A percentile compares a stretch with the other conserved stretches of the same genome.
Evolutionary conservation across 108 stramenopile genomes (phyloP).

Genomic region (Aurantiochytrium sp.): DNA sequence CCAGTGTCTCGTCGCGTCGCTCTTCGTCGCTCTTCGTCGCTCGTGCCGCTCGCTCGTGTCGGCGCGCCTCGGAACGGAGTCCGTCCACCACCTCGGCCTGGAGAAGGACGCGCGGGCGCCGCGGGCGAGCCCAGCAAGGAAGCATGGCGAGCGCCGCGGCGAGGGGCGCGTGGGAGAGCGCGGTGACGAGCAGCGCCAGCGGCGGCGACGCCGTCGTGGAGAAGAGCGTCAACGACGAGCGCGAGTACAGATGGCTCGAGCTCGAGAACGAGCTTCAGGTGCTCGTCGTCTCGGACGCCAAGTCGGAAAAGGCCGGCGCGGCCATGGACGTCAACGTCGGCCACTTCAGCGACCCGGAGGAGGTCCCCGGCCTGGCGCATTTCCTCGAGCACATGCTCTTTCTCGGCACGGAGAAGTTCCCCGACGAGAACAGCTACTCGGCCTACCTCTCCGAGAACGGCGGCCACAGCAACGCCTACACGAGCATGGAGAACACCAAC

Average conservation of each 20-base stretch:
- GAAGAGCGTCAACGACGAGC: slow-evolving; percentile 5
- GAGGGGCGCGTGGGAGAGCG: not conserved
- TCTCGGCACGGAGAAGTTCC: slow-evolving; percentile 85
- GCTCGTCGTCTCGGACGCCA: slow-evolving; percentile 23
- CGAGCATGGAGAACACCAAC: slow-evolving; percentile 80
- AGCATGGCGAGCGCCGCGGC: too few species aligned
- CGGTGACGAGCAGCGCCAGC: not conserved
- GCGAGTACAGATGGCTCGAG: not conserved
- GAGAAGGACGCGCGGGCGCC: too few species aligned
- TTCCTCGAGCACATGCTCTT: slow-evolving; percentile 94
- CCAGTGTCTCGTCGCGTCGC: too few species aligned
- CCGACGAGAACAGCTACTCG: slow-evolving; percentile 76
- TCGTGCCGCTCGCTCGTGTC: too few species aligned
- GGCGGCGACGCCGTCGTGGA: slow-evolving; percentile 1
- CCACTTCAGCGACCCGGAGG: slow-evolving; percentile 76
- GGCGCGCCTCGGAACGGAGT: too few species aligned
- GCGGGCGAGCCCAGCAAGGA: too few species aligned
- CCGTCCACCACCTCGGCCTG: too few species aligned
- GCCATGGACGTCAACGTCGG: slow-evolving; percentile 88
- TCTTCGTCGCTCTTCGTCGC: too few species aligned
- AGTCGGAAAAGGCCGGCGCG: slow-evolving; percentile 61
- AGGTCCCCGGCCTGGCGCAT: slow-evolving; percentile 81
- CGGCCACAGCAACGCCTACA: slow-evolving; percentile 91
- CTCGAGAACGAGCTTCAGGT: slow-evolving; percentile 4
- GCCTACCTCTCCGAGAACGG: slow-evolving; percentile 77